These are phyloP conservation scores for Cucumis cinereus DNA, from an alignment of 306 rosid genomes.

Conservation along the genomic window DNA sequence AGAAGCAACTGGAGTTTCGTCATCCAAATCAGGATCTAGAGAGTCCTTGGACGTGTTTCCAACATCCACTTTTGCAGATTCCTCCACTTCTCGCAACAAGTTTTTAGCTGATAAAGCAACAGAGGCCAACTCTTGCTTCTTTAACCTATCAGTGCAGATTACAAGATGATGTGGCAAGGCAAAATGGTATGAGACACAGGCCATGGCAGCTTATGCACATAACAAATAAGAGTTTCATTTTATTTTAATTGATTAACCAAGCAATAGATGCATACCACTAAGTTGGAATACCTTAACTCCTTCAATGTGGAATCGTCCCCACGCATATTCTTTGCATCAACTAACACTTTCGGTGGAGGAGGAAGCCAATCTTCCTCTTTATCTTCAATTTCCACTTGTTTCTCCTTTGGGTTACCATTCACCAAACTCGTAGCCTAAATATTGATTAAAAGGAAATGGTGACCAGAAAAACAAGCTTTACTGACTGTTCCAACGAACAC, in stretches of 20 bases:
- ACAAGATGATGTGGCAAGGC: background rate
- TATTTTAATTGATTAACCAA: background rate
- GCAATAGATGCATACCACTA: conserved; percentile 1
- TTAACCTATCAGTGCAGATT: conserved; percentile 31
- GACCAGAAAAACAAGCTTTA: background rate
- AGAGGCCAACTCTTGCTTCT: conserved; percentile 60
- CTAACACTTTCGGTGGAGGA: conserved; percentile 62
- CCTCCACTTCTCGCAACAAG: conserved; percentile 38
- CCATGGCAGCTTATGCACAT: background rate
- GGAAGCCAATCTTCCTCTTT: conserved; percentile 77
- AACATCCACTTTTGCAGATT: conserved; percentile 33
- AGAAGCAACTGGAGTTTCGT: conserved; percentile 26
- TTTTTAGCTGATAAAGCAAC: conserved; percentile 54
- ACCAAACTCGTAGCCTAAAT: conserved; percentile 28
- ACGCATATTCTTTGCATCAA: conserved; percentile 5
- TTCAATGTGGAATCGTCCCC: conserved; percentile 57
- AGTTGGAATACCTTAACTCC: conserved; percentile 46
- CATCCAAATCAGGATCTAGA: conserved; percentile 14
- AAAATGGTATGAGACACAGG: background rate
- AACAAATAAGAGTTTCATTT: background rate
- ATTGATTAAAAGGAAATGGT: conserved; percentile 2
- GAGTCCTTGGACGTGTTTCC: conserved; percentile 20
- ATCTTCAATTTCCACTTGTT: conserved; percentile 33
- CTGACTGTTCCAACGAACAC: background rate
- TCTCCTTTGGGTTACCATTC: conserved; percentile 11